Conservation (phyloP, 2,329 filamentous ascomycete genomes). For the Alternaria panax region DNA sequence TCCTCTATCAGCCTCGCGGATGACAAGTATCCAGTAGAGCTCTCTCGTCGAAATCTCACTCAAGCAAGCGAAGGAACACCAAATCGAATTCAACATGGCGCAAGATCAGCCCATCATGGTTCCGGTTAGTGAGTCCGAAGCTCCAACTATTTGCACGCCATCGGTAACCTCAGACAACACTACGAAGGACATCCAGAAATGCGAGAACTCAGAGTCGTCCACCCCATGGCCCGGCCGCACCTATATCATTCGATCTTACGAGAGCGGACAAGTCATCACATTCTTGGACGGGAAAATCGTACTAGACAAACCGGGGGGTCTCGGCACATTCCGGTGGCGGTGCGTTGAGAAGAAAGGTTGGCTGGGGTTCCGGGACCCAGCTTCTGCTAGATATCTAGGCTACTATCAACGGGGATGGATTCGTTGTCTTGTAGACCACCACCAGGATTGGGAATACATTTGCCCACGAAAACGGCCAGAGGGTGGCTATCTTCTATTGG, state of each 20-base stretch:
- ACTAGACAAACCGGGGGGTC: conserved; percentile 35
- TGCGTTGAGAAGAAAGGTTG: conserved; percentile 51
- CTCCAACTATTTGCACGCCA: conserved; percentile 8
- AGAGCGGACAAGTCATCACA: conserved; percentile 39
- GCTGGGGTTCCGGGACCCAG: conserved; percentile 50
- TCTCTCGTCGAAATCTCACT: background rate
- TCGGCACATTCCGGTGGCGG: conserved; percentile 45
- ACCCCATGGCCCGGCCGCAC: conserved; percentile 36
- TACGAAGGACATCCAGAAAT: background rate
- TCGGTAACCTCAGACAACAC: conserved; percentile 13
- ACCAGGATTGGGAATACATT: conserved; percentile 5
- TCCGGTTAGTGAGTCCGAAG: conserved; percentile 7
- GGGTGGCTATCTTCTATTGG: conserved; percentile 12
- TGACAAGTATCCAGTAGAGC: background rate
- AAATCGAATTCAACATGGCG: background rate
- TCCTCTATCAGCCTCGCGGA: background rate
- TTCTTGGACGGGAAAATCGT: conserved; percentile 39
- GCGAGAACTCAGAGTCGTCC: conserved; percentile 8
- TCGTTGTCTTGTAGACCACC: conserved; percentile 1
- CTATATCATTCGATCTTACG: conserved; percentile 44
- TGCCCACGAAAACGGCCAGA: conserved; percentile 12
- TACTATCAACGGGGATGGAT: conserved; percentile 5
- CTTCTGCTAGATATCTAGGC: conserved; percentile 28
- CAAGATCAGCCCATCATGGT: conserved; percentile 1
- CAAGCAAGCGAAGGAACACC: background rate